These are phyloP conservation scores for Mucor indicus DNA, from an alignment of 371 early-diverging fungal species.

Conservation along the genomic window DNA sequence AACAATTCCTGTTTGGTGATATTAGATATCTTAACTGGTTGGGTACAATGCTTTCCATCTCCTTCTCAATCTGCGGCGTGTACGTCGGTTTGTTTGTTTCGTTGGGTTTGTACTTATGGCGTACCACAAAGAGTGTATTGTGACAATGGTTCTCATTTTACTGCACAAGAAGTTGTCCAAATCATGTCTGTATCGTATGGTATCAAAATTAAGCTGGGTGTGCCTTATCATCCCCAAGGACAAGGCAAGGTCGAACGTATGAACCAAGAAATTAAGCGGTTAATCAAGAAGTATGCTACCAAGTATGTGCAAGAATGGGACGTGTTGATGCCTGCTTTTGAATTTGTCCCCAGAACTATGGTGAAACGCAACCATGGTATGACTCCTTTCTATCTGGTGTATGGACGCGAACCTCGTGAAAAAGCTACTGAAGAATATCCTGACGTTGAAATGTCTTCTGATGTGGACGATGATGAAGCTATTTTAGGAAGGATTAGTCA, in stretches of 20 bases:
- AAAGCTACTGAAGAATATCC: neutral
- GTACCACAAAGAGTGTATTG: neutral
- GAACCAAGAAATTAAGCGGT: neutral
- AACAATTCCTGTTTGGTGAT: neutral
- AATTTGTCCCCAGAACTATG: neutral
- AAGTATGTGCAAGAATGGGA: neutral
- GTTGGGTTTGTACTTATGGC: neutral
- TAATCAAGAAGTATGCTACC: neutral
- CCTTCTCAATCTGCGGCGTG: neutral
- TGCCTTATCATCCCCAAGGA: neutral
- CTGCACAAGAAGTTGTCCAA: neutral
- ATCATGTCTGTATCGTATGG: neutral
- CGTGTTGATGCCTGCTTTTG: neutral
- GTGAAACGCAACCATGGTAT: neutral
- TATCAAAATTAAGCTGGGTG: neutral
- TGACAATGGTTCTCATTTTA: conserved; percentile 3
- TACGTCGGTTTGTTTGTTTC: neutral
- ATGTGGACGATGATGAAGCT: neutral
- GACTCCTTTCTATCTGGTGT: neutral
- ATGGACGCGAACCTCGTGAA: neutral
- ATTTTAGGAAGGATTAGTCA: neutral
- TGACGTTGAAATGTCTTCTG: neutral
- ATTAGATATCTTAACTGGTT: conserved; percentile 5
- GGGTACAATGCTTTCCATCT: conserved; percentile 1
- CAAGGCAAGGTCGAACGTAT: conserved; percentile 1